Conservation (phyloP, 768 basidiomycete species). For the Leucosporidium yakuticum region DNA sequence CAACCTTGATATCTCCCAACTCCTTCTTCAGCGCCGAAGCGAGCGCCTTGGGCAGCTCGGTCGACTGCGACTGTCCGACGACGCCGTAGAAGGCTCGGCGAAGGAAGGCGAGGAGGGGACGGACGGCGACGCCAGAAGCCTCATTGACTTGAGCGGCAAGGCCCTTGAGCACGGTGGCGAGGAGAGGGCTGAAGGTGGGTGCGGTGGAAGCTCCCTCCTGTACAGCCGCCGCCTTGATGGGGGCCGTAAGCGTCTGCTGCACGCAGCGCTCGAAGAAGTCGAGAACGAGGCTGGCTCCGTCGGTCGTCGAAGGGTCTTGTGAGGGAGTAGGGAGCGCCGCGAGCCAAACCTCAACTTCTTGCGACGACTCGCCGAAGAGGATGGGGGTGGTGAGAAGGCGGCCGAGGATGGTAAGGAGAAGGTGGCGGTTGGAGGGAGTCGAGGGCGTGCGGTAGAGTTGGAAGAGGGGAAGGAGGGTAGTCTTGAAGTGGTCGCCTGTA, state of each 20-base stretch:
- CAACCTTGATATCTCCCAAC: conserved; percentile 1
- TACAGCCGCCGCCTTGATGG: conserved; percentile 6
- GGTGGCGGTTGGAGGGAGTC: conserved; percentile 51
- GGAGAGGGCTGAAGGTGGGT: background rate
- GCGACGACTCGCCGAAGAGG: conserved; percentile 67
- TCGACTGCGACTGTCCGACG: background rate
- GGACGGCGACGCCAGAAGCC: background rate
- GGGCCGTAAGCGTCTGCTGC: conserved; percentile 24
- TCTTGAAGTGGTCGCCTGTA: conserved; percentile 52
- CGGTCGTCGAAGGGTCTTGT: background rate
- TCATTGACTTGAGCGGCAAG: background rate
- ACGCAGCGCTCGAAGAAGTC: conserved; percentile 24
- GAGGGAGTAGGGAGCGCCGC: conserved; percentile 52
- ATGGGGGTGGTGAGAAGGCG: conserved; percentile 65
- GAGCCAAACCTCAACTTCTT: conserved; percentile 64
- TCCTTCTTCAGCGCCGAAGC: conserved; percentile 10
- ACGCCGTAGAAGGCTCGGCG: conserved; percentile 6
- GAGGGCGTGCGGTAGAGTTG: conserved; percentile 54
- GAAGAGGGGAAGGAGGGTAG: conserved; percentile 60
- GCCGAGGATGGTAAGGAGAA: conserved; percentile 55
- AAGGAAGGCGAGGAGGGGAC: conserved; percentile 8
- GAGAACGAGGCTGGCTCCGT: conserved; percentile 1
- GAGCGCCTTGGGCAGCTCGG: background rate
- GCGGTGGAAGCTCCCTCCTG: background rate
- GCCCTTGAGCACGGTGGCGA: background rate